Base-by-base conservation (phyloP, 352 stramenopile species). In the Pythium insidiosum region DNA sequence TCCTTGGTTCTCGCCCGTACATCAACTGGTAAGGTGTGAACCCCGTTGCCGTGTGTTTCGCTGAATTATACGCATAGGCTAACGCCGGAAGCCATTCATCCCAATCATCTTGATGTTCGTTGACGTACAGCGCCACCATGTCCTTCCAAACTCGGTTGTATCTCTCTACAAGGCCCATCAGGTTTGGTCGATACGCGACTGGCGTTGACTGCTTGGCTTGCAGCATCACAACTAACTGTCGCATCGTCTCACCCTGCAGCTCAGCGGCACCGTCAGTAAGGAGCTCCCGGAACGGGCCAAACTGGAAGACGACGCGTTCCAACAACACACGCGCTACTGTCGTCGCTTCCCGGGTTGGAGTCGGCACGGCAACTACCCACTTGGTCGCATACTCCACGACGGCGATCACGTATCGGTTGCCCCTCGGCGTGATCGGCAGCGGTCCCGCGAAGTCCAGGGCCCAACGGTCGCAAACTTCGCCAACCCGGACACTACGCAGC, bases 191-290 rank as follows among this genome's bases (percentile, higher is more conserved):
- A 19, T 43, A 43, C 12, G 18, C 10, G 10, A 43, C 37, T 24
- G 37, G 37, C 18, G 37, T 43, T 29, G 37, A 29, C 21, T 43
- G 37, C 20, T 43, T 43, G 9, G 37, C 18, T 29, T 43, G 37
- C 18, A 43, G 21, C 37, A 43, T 28, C 18, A 12, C 9, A 6
- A 43, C 16, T 23, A 43, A 28, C 37, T 43, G 18, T 13, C 22
- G n/a, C 16, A 43, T 19, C 11, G 20, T 23, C 6, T 28, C n/a
- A 13, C 37, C 21, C 16, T 28, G 16, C 6, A 43, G 20, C 37
- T 43, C 37, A 11, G 6, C 6, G 11, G 37, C 37, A 19, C 37
- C n/a, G 21, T 43, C 37, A 9, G 16, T 43, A 6, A 43, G n/a
- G 10, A 23, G 22, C 20, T 43, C 37, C 10, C 37, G 11, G 21